Evolutionary conservation across 495 filamentous ascomycete species (phyloP).

Genomic region (Ascodesmis nigricans): DNA sequence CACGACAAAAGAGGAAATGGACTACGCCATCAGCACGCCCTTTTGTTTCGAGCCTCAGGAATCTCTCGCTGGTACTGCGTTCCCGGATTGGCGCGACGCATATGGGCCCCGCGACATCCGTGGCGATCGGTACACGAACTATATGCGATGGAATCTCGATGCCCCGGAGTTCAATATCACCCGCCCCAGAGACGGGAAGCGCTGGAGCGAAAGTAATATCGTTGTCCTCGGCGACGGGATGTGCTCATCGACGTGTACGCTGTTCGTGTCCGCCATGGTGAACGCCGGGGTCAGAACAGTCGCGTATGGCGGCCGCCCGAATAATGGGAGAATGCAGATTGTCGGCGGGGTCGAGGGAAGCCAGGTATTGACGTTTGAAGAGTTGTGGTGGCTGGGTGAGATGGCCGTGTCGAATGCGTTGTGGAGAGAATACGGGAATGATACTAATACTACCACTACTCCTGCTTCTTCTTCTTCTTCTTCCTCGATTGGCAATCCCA

Average conservation of each 20-base stretch:
- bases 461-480: not conserved
- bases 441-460: constrained; percentile 1
- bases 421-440: constrained; percentile 3
- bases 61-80: too few relatives aligned
- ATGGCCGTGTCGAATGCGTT: not conserved
- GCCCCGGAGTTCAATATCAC: constrained; percentile 3
- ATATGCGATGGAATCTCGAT: constrained; percentile 4
- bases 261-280: constrained; percentile 2
- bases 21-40: too few relatives aligned
- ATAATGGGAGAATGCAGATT: constrained; percentile 6
- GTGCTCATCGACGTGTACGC: constrained; percentile 3
- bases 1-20: too few relatives aligned
- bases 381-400: not conserved
- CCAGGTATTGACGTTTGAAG: not conserved
- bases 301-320: constrained; percentile 7
- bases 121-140: constrained; percentile 4
- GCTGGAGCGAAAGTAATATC: constrained; percentile 5
- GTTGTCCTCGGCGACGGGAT: constrained; percentile 6
- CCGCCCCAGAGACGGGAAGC: constrained; percentile 1
- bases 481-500: too few relatives aligned
- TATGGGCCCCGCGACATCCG: constrained; percentile 4
- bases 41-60: too few relatives aligned
- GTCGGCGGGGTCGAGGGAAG: constrained; percentile 5
- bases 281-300: constrained; percentile 5
- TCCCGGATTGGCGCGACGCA: not conserved